These are phyloP conservation scores for Xylaria sp. DNA, from an alignment of 2,329 filamentous ascomycete species.

Conservation along the genomic window DNA sequence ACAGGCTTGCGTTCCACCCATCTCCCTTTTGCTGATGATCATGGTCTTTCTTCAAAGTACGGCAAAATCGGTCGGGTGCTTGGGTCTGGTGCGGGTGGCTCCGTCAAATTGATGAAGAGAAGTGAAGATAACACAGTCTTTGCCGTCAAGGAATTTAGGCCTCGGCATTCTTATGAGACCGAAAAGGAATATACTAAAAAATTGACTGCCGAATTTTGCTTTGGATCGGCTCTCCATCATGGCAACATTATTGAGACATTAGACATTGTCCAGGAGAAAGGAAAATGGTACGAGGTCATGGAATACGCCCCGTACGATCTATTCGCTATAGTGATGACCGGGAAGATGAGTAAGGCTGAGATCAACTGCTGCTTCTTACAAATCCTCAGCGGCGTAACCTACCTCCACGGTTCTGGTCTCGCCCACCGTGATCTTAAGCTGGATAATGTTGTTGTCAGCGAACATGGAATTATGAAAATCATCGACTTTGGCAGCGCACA, in stretches of 20 bases:
- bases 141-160: conserved; percentile 95
- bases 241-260: conserved; percentile 98
- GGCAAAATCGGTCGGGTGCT: conserved; percentile 95
- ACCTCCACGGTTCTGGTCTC: conserved; percentile 92
- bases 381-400: conserved; percentile 93
- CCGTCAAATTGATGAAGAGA: conserved; percentile 92
- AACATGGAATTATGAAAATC: conserved; percentile 97
- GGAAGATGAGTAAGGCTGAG: conserved; percentile 93
- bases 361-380: conserved; percentile 92
- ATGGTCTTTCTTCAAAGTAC: conserved; percentile 89
- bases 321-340: conserved; percentile 99
- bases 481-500: conserved; percentile 99
- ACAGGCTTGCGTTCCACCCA: conserved; percentile 60
- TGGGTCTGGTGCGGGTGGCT: conserved; percentile 93
- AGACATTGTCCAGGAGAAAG: conserved; percentile 94
- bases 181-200: conserved; percentile 98
- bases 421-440: conserved; percentile 95
- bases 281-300: conserved; percentile 98
- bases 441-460: conserved; percentile 97
- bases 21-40: conserved; percentile 93
- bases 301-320: conserved; percentile 96
- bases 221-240: conserved; percentile 95
- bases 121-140: conserved; percentile 93
- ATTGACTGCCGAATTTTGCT: conserved; percentile 96
- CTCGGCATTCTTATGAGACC: conserved; percentile 90